Percentiles rank a stretch among this genome's conserved stretches.
phyloP scores from a whole-genome alignment of 768 basidiomycete species.

The Naganishia antarctica region DNA sequence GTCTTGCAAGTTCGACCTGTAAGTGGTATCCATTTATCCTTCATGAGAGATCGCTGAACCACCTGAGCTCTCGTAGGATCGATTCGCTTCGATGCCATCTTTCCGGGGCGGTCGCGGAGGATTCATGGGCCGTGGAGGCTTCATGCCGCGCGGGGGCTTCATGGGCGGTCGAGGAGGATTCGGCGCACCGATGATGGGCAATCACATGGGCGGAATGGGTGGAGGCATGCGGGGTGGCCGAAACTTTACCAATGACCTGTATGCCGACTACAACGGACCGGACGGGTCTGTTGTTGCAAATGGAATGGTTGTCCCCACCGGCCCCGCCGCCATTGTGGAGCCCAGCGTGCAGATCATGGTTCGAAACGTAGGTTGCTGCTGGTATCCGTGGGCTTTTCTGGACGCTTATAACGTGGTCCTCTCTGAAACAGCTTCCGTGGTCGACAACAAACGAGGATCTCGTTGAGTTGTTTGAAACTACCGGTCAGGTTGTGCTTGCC shows the following conservation, averaged over 20 bases:
- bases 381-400: neutral
- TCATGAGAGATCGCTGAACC: neutral
- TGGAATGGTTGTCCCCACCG: conserved; percentile 28
- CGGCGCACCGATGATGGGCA: conserved; percentile 53
- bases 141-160: conserved; percentile 33
- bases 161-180: conserved; percentile 45
- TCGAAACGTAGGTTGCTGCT: conserved; percentile 73
- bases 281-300: conserved; percentile 50
- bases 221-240: conserved; percentile 52
- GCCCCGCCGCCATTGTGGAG: conserved; percentile 55
- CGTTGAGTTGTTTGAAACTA: conserved; percentile 96
- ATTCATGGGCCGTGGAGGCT: conserved; percentile 53
- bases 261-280: conserved; percentile 87
- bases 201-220: conserved; percentile 59
- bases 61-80: conserved; percentile 32
- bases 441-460: conserved; percentile 98
- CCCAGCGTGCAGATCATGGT: conserved; percentile 98
- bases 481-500: conserved; percentile 86
- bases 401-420: neutral
- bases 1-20: conserved; percentile 94
- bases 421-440: conserved; percentile 73
- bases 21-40: conserved; percentile 34
- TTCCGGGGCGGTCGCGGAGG: conserved; percentile 56
- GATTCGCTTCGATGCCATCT: conserved; percentile 55
- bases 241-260: conserved; percentile 74